Conservation (phyloP, 2,329 filamentous ascomycete genomes). For the Pyrenochaeta sp. region DNA sequence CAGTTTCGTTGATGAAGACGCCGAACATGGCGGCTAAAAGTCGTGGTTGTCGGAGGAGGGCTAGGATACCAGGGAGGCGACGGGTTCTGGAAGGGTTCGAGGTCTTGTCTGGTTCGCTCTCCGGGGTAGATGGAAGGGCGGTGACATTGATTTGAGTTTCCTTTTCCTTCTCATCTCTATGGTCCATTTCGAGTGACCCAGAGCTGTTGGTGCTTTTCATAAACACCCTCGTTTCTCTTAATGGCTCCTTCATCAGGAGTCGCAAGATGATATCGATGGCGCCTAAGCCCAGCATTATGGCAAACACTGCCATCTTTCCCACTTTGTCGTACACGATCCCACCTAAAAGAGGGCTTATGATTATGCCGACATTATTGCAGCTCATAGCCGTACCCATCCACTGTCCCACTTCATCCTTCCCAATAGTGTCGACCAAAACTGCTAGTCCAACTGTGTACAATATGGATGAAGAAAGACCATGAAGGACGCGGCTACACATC, state of each 20-base stretch:
- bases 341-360: slow-evolving; percentile 22
- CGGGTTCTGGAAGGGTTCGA: neutral
- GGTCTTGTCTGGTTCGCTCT: neutral
- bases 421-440: slow-evolving; percentile 20
- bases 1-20: slow-evolving; percentile 56
- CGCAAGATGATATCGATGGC: slow-evolving; percentile 19
- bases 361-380: slow-evolving; percentile 22
- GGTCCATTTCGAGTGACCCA: neutral
- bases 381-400: slow-evolving; percentile 26
- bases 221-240: neutral
- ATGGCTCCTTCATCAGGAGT: slow-evolving; percentile 24
- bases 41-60: slow-evolving; percentile 61
- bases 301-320: slow-evolving; percentile 22
- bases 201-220: neutral
- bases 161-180: neutral
- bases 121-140: neutral
- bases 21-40: slow-evolving; percentile 66
- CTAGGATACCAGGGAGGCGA: slow-evolving; percentile 33
- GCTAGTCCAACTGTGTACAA: slow-evolving; percentile 25
- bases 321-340: slow-evolving; percentile 23
- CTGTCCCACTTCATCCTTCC: slow-evolving; percentile 18
- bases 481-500: slow-evolving; percentile 19
- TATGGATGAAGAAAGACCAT: slow-evolving; percentile 22
- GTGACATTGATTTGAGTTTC: neutral
- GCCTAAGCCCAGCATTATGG: slow-evolving; percentile 19